phyloP scores from a whole-genome alignment of 148 eudicot genomes.

The Chenopodium berlandieri region DNA sequence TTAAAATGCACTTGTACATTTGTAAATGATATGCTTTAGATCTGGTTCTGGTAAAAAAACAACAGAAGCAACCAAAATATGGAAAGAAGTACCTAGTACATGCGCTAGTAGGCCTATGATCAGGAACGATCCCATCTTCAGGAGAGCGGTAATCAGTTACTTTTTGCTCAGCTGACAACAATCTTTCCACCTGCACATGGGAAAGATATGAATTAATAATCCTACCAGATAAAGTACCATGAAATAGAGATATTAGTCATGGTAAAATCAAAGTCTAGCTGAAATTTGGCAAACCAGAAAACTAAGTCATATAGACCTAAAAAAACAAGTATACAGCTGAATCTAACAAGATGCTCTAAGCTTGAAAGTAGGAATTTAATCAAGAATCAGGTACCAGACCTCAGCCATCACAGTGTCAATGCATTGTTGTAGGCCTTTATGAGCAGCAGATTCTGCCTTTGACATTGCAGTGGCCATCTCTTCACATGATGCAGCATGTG shows the following conservation, averaged over 20 bases:
- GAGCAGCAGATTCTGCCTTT: constrained; percentile 88
- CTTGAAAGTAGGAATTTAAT: not conserved
- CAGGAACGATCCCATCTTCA: constrained; percentile 89
- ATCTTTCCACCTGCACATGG: constrained; percentile 68
- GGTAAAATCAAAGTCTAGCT: not conserved
- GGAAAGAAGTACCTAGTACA: constrained; percentile 65
- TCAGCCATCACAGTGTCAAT: constrained; percentile 98
- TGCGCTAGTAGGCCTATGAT: constrained; percentile 92
- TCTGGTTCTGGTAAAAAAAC: not conserved
- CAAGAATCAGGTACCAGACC: constrained; percentile 46
- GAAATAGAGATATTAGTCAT: not conserved
- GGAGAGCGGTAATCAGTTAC: constrained; percentile 83
- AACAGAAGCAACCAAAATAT: constrained; percentile 2
- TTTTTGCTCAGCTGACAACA: constrained; percentile 93
- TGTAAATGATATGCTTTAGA: constrained; percentile 1
- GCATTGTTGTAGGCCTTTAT: constrained; percentile 97
- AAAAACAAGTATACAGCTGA: not conserved
- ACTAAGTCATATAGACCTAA: not conserved
- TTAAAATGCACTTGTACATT: not conserved
- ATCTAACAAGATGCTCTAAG: not conserved
- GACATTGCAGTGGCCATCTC: constrained; percentile 98
- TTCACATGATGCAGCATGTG: constrained; percentile 94
- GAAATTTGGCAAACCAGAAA: not conserved
- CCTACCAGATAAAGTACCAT: not conserved
- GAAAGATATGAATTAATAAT: no score